Conservation (phyloP, 1,284 basidiomycete genomes). For the Ganoderma resinaceum region DNA sequence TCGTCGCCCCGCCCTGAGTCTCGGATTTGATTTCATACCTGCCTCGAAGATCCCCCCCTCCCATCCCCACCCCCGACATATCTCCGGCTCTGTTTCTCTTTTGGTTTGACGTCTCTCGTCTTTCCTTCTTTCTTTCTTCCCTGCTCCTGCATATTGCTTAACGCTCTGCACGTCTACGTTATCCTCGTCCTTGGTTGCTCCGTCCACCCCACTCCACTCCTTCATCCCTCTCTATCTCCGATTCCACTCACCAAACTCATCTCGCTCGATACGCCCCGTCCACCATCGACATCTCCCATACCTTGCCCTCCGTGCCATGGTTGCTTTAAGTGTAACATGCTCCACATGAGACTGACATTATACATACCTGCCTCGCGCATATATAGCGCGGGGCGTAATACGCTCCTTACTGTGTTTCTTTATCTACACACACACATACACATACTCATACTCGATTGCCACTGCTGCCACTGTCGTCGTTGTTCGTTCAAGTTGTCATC, state of each 20-base stretch:
- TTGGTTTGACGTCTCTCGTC: background rate
- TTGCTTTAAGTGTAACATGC: background rate
- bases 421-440: constrained; percentile 3
- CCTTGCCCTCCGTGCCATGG: background rate
- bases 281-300: background rate
- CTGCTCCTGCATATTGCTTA: background rate
- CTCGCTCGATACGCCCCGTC: background rate
- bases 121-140: background rate
- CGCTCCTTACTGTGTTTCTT: constrained; percentile 28
- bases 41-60: background rate
- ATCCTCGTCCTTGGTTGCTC: background rate
- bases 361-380: constrained; percentile 6
- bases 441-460: constrained; percentile 6
- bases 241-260: background rate
- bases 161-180: background rate
- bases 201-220: background rate
- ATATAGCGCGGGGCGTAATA: constrained; percentile 16
- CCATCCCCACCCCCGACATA: background rate
- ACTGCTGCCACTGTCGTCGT: constrained; percentile 9
- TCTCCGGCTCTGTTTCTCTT: background rate
- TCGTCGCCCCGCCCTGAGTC: background rate
- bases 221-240: background rate
- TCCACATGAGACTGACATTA: constrained; percentile 11
- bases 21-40: background rate
- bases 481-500: too few relatives aligned